Evolutionary conservation across 2,329 filamentous ascomycete genomes (phyloP), one percentile per base, ranked within the genome.

Genomic region (Amylocarpus encephaloides): DNA sequence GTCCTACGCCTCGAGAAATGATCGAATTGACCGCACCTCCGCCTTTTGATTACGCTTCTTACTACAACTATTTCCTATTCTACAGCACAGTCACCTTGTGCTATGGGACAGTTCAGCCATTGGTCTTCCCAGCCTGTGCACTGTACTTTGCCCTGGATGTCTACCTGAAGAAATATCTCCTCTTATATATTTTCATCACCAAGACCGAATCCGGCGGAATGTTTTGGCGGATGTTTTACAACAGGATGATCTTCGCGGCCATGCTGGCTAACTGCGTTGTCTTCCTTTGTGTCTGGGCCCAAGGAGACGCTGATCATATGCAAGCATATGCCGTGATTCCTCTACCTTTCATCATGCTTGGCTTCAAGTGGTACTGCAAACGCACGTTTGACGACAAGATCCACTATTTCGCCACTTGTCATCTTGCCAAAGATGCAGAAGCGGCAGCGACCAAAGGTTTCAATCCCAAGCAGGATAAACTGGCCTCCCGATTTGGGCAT

Each of bases 61-160:
- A 97, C 71, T 98, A 96, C 77, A 97, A 96, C 68, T 97, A 95
- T 68, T 96, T 96, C 69, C 75, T 97, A 29, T 98, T 88, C 71
- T 98, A 97, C 71, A 77, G 86, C 19, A 96, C 92, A 0, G 87
- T 97, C 30, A 86, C 89, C 0, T 74, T 98, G 13, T 89, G 84
- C 62, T 96, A 93, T 64, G 83, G 85, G 1, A 82, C 83, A 1
- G 76, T 97, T 46, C 93, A 97, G 68, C 93, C 93, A 0, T 76
- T 97, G 19, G 86, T 93, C 1, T 76, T 98, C 6, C 83, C 88
- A 0, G 86, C 94, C 35, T 89, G 88, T 1, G 90, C 91, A 1
- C 70, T 96, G 29, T 98, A 96, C 74, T 97, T 97, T 67, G 72
- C 74, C 46, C 74, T 98, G 45, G 93, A 98, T 67, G 83, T 84